phyloP scores from a whole-genome alignment of 352 stramenopile species.

The Globisporangium polare region DNA sequence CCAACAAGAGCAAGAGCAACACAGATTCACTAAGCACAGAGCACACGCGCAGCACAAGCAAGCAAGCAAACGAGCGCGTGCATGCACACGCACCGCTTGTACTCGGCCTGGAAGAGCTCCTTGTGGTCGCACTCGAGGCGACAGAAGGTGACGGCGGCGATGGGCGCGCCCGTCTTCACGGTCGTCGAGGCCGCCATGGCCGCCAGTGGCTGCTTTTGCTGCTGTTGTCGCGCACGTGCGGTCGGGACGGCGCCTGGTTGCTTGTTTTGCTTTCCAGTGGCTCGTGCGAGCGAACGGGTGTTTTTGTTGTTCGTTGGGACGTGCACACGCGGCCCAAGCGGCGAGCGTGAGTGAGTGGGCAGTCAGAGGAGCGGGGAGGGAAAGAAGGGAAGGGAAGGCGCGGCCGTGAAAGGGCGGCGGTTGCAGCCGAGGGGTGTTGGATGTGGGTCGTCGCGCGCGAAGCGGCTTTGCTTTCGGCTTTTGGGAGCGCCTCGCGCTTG shows the following conservation, averaged over 20 bases:
- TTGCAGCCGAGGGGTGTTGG: not conserved
- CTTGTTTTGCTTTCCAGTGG: not conserved
- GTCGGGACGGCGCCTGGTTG: no score
- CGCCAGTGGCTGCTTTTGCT: conserved; percentile 3
- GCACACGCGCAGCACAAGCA: not conserved
- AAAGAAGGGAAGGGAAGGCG: not conserved
- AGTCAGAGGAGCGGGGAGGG: not conserved
- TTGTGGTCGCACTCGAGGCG: conserved; percentile 57
- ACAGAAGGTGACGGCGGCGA: conserved; percentile 42
- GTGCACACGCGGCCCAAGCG: not conserved
- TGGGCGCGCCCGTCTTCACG: conserved; percentile 10
- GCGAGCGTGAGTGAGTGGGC: not conserved
- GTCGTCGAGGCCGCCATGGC: conserved; percentile 1
- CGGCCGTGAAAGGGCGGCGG: not conserved
- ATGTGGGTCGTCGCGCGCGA: not conserved
- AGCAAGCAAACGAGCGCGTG: not conserved
- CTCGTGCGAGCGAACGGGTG: not conserved
- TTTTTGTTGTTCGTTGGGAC: conserved; percentile 11
- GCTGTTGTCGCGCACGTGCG: no score
- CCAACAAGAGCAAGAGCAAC: not conserved
- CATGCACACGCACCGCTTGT: conserved; percentile 42
- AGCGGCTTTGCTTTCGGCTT: not conserved
- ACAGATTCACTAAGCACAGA: not conserved
- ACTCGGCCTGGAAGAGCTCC: conserved; percentile 62
- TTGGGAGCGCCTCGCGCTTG: no score